A percentile compares a stretch with the other conserved stretches of the same genome.
phyloP scores from a whole-genome alignment of 768 basidiomycete genomes.

The Leucocoprinus birnbaumii region DNA sequence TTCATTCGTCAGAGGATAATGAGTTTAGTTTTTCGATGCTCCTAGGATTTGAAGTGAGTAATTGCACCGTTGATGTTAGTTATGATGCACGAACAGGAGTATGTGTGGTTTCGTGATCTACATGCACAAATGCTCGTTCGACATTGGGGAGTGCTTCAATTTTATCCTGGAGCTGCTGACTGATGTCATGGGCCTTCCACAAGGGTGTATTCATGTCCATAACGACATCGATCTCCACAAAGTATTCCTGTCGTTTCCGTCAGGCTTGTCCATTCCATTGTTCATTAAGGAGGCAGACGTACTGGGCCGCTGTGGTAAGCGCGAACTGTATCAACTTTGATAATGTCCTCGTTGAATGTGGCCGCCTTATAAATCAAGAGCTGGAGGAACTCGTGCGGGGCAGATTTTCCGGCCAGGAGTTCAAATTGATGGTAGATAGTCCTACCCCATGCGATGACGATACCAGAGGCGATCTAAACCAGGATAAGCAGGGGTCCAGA shows the following conservation, averaged over 20 bases:
- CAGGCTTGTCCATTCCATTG: slow-evolving; percentile 22
- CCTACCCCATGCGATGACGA: slow-evolving; percentile 73
- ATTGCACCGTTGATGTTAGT: background rate
- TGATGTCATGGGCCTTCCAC: slow-evolving; percentile 85
- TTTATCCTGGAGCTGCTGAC: slow-evolving; percentile 83
- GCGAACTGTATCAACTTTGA: slow-evolving; percentile 86
- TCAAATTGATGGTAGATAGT: slow-evolving; percentile 83
- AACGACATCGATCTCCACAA: slow-evolving; percentile 95
- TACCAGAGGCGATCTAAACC: slow-evolving; percentile 68
- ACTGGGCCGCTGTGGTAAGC: slow-evolving; percentile 76
- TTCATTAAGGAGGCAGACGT: slow-evolving; percentile 11
- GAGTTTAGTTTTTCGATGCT: slow-evolving; percentile 44
- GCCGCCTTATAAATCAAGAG: slow-evolving; percentile 90
- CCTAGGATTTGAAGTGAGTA: slow-evolving; percentile 25
- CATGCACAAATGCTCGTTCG: slow-evolving; percentile 91
- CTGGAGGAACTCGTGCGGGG: slow-evolving; percentile 87
- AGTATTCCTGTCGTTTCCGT: slow-evolving; percentile 59
- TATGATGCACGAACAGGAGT: slow-evolving; percentile 33
- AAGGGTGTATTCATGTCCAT: slow-evolving; percentile 87
- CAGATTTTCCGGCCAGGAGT: slow-evolving; percentile 88
- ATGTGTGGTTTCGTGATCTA: slow-evolving; percentile 93
- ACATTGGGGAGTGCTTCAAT: slow-evolving; percentile 89
- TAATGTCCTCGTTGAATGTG: slow-evolving; percentile 86
- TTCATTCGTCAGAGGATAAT: slow-evolving; percentile 15
- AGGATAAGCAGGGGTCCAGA: background rate